Evolutionary conservation across 495 filamentous ascomycete genomes (phyloP).

Genomic region (Podospora tetraspora): DNA sequence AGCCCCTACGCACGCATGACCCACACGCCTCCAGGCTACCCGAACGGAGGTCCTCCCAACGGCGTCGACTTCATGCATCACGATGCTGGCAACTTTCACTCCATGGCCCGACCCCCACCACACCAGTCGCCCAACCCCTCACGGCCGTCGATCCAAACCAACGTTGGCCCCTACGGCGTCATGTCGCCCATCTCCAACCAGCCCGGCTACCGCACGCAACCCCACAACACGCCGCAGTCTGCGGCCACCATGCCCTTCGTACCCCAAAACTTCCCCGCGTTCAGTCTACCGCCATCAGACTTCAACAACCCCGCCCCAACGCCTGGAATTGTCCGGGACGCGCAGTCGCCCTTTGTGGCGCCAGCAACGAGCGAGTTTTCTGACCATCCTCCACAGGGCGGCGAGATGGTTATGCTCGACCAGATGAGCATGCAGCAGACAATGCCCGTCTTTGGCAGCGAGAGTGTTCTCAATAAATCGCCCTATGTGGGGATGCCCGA

Average conservation of each 20-base stretch:
- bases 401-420: conserved; percentile 57
- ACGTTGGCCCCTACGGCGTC: conserved; percentile 43
- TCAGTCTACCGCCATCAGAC: conserved; percentile 52
- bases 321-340: conserved; percentile 23
- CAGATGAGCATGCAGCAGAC: conserved; percentile 61
- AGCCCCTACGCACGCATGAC: conserved; percentile 47
- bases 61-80: conserved; percentile 44
- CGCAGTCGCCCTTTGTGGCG: conserved; percentile 34
- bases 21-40: conserved; percentile 42
- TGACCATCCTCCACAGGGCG: conserved; percentile 43
- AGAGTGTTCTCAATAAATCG: conserved; percentile 71
- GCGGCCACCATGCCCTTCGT: conserved; percentile 40
- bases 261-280: conserved; percentile 50
- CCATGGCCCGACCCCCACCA: conserved; percentile 32
- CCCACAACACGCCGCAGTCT: conserved; percentile 41
- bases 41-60: conserved; percentile 33
- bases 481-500: conserved; percentile 81
- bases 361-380: conserved; percentile 39
- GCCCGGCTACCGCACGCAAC: conserved; percentile 44
- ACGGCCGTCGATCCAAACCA: conserved; percentile 44
- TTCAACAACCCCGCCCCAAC: conserved; percentile 35
- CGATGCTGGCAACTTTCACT: conserved; percentile 36
- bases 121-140: conserved; percentile 40
- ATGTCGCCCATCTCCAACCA: conserved; percentile 46
- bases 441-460: conserved; percentile 78